A percentile compares a stretch with the other conserved stretches of the same genome.
These are phyloP conservation scores for Solanum appendiculatum DNA, from an alignment of 257 asterid genomes.

Conservation along the genomic window DNA sequence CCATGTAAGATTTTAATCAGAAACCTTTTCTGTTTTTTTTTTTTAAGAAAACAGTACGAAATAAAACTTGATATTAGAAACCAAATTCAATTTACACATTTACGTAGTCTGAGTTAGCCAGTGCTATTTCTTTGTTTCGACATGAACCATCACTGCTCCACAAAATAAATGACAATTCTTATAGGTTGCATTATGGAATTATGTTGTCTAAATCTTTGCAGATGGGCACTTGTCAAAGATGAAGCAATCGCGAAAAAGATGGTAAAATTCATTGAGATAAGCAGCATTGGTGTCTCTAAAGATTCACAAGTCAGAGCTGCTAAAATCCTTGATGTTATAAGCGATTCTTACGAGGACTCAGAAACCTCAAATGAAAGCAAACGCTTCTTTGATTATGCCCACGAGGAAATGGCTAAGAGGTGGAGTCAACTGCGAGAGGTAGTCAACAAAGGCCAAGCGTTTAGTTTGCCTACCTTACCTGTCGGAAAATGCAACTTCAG, in stretches of 20 bases:
- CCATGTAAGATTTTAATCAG: not conserved
- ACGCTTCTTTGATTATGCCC: conserved; percentile 54
- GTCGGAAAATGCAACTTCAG: conserved; percentile 45
- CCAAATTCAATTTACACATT: not conserved
- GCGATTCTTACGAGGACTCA: conserved; percentile 36
- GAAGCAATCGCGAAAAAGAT: conserved; percentile 61
- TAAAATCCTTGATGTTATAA: conserved; percentile 50
- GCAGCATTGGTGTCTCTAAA: conserved; percentile 84
- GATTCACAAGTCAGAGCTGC: conserved; percentile 91
- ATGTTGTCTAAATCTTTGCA: conserved; percentile 10
- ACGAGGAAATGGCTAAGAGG: conserved; percentile 42
- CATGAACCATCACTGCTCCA: not conserved
- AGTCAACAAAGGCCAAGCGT: conserved; percentile 33
- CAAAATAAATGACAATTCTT: not conserved
- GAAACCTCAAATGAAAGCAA: conserved; percentile 15
- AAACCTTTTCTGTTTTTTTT: not conserved
- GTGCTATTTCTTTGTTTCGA: not conserved
- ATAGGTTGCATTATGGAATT: not conserved
- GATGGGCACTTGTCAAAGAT: conserved; percentile 94
- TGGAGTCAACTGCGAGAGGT: conserved; percentile 68
- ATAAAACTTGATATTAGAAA: not conserved
- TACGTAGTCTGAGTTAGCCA: not conserved
- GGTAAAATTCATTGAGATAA: conserved; percentile 66
- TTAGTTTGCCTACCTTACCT: conserved; percentile 56
- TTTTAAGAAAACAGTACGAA: not conserved